These are phyloP conservation scores for Medicago lupulina DNA, from an alignment of 306 rosid species.

Conservation along the genomic window DNA sequence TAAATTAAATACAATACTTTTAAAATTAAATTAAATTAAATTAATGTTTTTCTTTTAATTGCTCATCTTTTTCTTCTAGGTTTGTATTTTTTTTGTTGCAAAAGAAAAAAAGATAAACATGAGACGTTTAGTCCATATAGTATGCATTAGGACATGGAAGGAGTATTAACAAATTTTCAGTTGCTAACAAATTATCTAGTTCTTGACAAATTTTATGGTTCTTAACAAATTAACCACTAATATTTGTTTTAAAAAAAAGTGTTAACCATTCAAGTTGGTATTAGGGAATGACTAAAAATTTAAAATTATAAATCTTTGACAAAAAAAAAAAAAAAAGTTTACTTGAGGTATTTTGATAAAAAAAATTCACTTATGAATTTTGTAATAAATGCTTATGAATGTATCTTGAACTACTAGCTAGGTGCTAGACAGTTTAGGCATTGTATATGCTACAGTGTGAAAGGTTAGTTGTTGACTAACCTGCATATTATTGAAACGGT, in stretches of 20 bases:
- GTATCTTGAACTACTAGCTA: neutral
- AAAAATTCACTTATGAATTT: neutral
- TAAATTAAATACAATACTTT: too few relatives aligned
- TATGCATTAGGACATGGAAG: too few relatives aligned
- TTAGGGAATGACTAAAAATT: neutral
- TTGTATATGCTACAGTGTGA: neutral
- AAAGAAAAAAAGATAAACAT: too few relatives aligned
- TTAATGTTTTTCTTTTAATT: too few relatives aligned
- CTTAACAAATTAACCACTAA: neutral
- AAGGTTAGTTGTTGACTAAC: slow-evolving; percentile 42
- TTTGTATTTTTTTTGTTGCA: too few relatives aligned
- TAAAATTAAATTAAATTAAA: too few relatives aligned
- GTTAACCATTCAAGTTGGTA: neutral
- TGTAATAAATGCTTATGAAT: slow-evolving; percentile 12
- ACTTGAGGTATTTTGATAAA: neutral
- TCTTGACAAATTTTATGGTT: too few relatives aligned
- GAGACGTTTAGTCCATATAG: too few relatives aligned
- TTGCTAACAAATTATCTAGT: too few relatives aligned
- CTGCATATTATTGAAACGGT: slow-evolving; percentile 98
- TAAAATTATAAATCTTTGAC: neutral
- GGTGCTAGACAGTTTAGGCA: neutral
- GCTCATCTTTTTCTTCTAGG: too few relatives aligned
- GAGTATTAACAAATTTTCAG: too few relatives aligned
- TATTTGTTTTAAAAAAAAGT: neutral
- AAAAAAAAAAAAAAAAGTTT: neutral